phyloP scores from a whole-genome alignment of 495 filamentous ascomycete genomes.

The Pyronema domesticum region DNA sequence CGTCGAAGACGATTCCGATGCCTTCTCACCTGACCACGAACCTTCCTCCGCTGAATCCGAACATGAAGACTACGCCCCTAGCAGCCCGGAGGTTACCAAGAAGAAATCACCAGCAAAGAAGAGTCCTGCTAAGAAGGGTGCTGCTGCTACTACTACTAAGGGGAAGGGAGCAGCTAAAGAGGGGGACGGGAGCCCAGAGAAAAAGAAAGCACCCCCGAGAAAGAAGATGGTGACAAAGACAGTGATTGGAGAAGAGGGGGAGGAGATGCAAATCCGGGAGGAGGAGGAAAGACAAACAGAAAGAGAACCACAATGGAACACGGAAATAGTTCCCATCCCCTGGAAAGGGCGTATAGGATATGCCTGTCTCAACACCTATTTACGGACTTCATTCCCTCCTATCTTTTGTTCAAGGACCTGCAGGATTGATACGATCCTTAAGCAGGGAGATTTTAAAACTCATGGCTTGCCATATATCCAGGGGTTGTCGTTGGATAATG shows the following conservation, averaged over 20 bases:
- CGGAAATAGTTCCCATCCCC: conserved; percentile 67
- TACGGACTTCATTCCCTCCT: conserved; percentile 66
- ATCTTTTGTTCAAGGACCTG: conserved; percentile 87
- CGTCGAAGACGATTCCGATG: too few relatives aligned
- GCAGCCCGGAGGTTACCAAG: too few relatives aligned
- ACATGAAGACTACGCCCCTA: too few relatives aligned
- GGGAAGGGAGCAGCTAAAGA: not conserved
- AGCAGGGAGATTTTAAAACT: conserved; percentile 41
- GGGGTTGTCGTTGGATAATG: conserved; percentile 62
- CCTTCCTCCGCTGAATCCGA: too few relatives aligned
- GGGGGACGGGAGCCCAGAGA: conserved; percentile 4
- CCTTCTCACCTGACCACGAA: too few relatives aligned
- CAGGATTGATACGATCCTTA: conserved; percentile 75
- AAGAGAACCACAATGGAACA: conserved; percentile 53
- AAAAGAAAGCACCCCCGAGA: not conserved
- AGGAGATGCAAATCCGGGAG: too few relatives aligned
- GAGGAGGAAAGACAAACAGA: conserved; percentile 2
- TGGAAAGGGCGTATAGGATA: conserved; percentile 90
- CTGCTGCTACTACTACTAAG: too few relatives aligned
- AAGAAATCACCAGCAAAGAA: too few relatives aligned
- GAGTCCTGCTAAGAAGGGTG: not conserved
- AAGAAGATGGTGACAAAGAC: not conserved
- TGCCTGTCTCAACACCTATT: conserved; percentile 84
- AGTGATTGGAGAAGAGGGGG: not conserved
- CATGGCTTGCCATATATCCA: conserved; percentile 55